Evolutionary conservation across 495 filamentous ascomycete genomes (phyloP).

Genomic region (Annulohypoxylon maeteangense): DNA sequence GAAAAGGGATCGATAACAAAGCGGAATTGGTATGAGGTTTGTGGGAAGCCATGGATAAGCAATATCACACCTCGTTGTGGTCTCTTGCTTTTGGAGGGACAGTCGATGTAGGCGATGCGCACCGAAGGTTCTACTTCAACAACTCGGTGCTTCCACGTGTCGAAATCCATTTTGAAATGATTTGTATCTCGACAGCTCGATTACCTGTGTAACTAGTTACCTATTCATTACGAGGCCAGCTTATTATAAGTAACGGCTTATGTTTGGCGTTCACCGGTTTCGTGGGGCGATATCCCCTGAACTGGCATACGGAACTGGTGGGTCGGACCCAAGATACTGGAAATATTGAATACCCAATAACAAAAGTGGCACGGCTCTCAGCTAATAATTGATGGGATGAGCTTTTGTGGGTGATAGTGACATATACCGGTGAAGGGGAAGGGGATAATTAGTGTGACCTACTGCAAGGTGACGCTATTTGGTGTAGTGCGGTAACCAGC

Average conservation of each 20-base stretch:
- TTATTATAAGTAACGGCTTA: neutral
- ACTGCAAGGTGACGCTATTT: constrained; percentile 6
- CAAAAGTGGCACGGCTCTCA: neutral
- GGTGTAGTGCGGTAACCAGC: neutral
- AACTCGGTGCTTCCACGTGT: constrained; percentile 22
- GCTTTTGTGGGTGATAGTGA: neutral
- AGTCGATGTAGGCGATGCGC: constrained; percentile 34
- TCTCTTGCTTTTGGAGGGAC: constrained; percentile 17
- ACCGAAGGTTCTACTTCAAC: constrained; percentile 28
- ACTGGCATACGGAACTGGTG: neutral
- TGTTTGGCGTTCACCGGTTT: neutral
- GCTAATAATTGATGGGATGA: neutral
- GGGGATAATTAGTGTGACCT: neutral
- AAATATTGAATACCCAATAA: neutral
- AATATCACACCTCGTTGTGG: constrained; percentile 32
- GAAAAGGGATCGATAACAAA: constrained; percentile 52
- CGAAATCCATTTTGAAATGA: constrained; percentile 16
- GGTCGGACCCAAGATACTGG: neutral
- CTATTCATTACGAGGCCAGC: neutral
- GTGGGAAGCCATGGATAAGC: constrained; percentile 55
- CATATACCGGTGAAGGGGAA: neutral
- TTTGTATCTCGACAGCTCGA: neutral
- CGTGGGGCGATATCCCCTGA: neutral
- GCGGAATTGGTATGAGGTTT: constrained; percentile 59
- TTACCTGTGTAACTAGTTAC: neutral